Evolutionary conservation across 192 early-diverging fungal genomes (phyloP), one percentile per base, ranked within the genome.

Genomic region (Backusella mclennaniae): DNA sequence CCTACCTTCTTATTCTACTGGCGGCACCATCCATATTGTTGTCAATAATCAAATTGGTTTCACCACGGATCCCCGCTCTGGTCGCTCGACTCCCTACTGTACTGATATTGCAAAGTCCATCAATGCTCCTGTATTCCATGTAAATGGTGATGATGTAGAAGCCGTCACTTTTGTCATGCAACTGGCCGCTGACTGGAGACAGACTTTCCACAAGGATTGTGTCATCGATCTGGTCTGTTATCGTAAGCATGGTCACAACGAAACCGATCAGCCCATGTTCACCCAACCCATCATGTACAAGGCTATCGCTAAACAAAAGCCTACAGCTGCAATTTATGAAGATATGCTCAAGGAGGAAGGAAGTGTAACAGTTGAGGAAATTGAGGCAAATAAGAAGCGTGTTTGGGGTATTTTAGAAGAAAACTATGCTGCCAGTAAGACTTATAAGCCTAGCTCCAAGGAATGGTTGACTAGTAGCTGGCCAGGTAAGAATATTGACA

Each of bases 21-120:
- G 97, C 75, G 97, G 97, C 29, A 96, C 96, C 6, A 89, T 99
- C 74, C 97, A 99, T 89, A 91, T 97, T 73, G 90, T 99, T 44
- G 94, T 97, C 81, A 99, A 99, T 90, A 99, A 99, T 89, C 97
- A 99, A 88, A 92, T 99, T 75, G 97, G 97, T 44, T 99, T 99
- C 89, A 99, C 97, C 26, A 99, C 97, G 21, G 96, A 99, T 80
- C 97, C 97, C 41, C 90, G 95, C 36, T 96, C 96, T 81, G 88
- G 95, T 33, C 93, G 97, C 42, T 96, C 95, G 36, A 97, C 96
- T 15, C 95, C 94, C 53, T 97, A 99, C 87, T 96, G 95, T 84
- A 94, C 96, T 19, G 97, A 99, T 79, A 94, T 99, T 71, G 96
- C 97, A 49, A 99, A 99, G 85, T 92, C 95, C 3, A 93, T 98